phyloP scores from a whole-genome alignment of 352 stramenopile species.

The Aphanomyces euteiches region DNA sequence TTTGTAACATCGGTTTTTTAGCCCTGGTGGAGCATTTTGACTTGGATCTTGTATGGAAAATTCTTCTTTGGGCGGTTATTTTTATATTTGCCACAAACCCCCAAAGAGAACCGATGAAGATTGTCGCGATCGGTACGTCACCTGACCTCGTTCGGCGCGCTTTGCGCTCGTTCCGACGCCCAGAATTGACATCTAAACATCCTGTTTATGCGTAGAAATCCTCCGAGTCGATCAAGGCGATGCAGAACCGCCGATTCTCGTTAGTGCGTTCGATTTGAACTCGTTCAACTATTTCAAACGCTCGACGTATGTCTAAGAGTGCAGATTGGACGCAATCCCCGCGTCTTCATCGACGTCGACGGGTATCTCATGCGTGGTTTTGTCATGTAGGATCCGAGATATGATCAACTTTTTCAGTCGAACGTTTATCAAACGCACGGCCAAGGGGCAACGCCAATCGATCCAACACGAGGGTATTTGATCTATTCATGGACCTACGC shows the following conservation, averaged over 20 bases:
- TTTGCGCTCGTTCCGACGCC: background rate
- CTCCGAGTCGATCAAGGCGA: slow-evolving; percentile 69
- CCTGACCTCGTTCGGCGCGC: background rate
- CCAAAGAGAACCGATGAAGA: slow-evolving; percentile 55
- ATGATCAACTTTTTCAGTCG: slow-evolving; percentile 99
- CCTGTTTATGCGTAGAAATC: slow-evolving; percentile 23
- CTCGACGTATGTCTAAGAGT: slow-evolving; percentile 48
- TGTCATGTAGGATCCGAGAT: slow-evolving; percentile 86
- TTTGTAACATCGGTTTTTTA: no score
- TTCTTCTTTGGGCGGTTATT: slow-evolving; percentile 12
- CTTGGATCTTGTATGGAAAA: slow-evolving; percentile 10
- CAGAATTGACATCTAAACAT: background rate
- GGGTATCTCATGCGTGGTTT: slow-evolving; percentile 7
- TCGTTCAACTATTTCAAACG: slow-evolving; percentile 86
- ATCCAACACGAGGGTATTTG: slow-evolving; percentile 93
- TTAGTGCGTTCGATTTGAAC: slow-evolving; percentile 64
- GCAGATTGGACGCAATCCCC: background rate
- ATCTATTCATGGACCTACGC: background rate
- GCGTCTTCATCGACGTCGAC: background rate
- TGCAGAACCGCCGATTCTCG: slow-evolving; percentile 58
- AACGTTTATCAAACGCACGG: slow-evolving; percentile 97
- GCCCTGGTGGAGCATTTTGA: background rate
- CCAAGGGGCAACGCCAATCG: slow-evolving; percentile 94
- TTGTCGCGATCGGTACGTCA: slow-evolving; percentile 73
- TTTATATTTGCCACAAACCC: slow-evolving; percentile 18